Percentiles rank a stretch among this genome's conserved stretches.
These are phyloP conservation scores for Mortierella claussenii DNA, from an alignment of 192 early-diverging fungal species.

Conservation along the genomic window DNA sequence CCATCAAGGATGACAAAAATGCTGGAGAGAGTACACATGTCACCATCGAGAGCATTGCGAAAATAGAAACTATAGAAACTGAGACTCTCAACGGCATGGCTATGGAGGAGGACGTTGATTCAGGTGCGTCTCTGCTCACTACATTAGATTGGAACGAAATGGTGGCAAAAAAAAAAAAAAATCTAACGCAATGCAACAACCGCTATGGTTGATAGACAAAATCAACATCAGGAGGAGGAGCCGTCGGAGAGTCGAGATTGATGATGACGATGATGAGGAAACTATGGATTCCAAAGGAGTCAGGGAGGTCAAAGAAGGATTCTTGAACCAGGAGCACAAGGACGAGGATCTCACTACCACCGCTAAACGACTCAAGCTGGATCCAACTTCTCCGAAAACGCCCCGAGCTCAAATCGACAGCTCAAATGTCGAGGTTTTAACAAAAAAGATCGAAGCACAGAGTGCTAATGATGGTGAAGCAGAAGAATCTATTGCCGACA, in stretches of 20 bases:
- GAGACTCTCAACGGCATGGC: neutral
- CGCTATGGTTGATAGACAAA: too few species aligned
- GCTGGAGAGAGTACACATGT: too few species aligned
- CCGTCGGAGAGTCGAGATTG: too few species aligned
- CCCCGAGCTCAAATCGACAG: too few species aligned
- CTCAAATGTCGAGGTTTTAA: too few species aligned
- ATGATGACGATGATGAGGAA: too few species aligned
- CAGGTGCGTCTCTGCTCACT: too few species aligned
- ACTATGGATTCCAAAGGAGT: neutral
- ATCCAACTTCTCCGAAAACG: conserved; percentile 25
- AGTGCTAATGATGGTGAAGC: too few species aligned
- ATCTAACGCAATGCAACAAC: too few species aligned
- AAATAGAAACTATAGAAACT: neutral
- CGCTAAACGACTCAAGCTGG: conserved; percentile 33
- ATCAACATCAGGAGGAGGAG: too few species aligned
- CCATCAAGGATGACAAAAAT: neutral
- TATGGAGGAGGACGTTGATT: conserved; percentile 24
- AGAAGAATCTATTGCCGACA: neutral
- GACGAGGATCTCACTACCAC: conserved; percentile 22
- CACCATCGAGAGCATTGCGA: too few species aligned
- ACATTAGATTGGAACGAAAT: neutral
- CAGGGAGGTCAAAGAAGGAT: neutral
- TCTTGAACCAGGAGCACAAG: conserved; percentile 23
- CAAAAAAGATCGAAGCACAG: too few species aligned
- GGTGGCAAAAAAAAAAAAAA: conserved; percentile 13